These are phyloP conservation scores for Parathielavia hyrcaniae DNA, from an alignment of 495 filamentous ascomycete genomes.

Conservation along the genomic window DNA sequence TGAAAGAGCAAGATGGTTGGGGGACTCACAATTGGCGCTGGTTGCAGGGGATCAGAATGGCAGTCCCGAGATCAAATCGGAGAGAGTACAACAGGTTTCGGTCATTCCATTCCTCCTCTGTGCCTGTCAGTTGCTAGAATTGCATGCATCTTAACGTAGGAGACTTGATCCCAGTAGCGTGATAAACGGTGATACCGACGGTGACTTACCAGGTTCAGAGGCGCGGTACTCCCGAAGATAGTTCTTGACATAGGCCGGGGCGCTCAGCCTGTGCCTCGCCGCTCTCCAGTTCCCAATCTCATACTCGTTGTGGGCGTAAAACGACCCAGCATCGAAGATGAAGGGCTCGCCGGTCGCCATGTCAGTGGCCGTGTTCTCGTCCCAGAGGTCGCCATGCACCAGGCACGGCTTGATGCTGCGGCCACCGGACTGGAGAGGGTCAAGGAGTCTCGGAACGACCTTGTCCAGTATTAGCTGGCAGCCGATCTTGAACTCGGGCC, in stretches of 20 bases:
- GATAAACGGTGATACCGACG: no score
- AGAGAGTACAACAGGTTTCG: slow-evolving; percentile 29
- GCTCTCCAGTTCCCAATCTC: slow-evolving; percentile 36
- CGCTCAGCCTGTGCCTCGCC: slow-evolving; percentile 9
- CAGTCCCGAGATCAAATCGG: slow-evolving; percentile 10
- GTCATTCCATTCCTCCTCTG: slow-evolving; percentile 31
- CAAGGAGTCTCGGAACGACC: slow-evolving; percentile 34
- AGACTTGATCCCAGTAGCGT: no score
- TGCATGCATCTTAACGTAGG: no score
- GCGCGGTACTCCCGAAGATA: slow-evolving; percentile 17
- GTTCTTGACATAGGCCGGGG: slow-evolving; percentile 1
- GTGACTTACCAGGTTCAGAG: slow-evolving; percentile 22
- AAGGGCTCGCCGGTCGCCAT: slow-evolving; percentile 28
- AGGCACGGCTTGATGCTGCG: slow-evolving; percentile 39
- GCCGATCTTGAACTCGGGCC: slow-evolving; percentile 13
- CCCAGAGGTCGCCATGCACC: slow-evolving; percentile 45
- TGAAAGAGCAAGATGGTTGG: not conserved
- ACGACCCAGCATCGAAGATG: slow-evolving; percentile 43
- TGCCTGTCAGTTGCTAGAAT: slow-evolving; percentile 4
- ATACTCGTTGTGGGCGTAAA: slow-evolving; percentile 49
- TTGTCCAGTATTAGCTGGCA: slow-evolving; percentile 21
- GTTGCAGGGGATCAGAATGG: slow-evolving; percentile 12
- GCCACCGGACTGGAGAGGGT: slow-evolving; percentile 37
- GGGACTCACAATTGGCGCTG: slow-evolving; percentile 13
- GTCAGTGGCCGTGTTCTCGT: slow-evolving; percentile 37